Percentiles rank a stretch among this genome's conserved stretches.
These are phyloP conservation scores for Geotrichum cucujoidarum DNA, from an alignment of 1,139 yeast genomes.

Conservation along the genomic window DNA sequence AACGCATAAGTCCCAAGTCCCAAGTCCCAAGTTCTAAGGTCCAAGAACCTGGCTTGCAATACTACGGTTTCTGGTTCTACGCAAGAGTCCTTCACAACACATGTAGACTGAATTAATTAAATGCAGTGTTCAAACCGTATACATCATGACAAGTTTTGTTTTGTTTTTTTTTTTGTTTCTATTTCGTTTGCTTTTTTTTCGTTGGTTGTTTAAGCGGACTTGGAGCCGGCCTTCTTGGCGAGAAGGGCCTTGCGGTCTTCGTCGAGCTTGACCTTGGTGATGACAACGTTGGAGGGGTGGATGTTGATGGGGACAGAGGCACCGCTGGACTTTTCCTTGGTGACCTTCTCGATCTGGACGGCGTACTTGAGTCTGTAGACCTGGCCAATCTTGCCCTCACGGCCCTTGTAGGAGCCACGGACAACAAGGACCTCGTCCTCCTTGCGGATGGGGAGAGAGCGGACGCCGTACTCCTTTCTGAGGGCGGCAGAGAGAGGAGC, in stretches of 20 bases:
- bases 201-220: constrained; percentile 49
- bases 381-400: constrained; percentile 96
- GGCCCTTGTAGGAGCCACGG: constrained; percentile 99
- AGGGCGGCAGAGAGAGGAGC: constrained; percentile 99
- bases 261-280: constrained; percentile 97
- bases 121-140: background rate
- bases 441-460: constrained; percentile 96
- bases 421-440: constrained; percentile 93
- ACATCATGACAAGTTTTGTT: background rate
- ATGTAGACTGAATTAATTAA: no score
- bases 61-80: no score
- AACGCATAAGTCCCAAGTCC: no score
- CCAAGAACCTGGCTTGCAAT: no score
- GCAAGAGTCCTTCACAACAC: background rate
- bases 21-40: no score
- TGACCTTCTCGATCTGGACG: constrained; percentile 94
- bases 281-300: constrained; percentile 98
- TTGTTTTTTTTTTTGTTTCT: background rate
- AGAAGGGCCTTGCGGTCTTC: constrained; percentile 98
- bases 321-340: constrained; percentile 98
- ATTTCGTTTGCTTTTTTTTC: no score
- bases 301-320: constrained; percentile 96
- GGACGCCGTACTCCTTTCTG: constrained; percentile 95
- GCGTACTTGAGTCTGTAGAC: constrained; percentile 99
- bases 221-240: constrained; percentile 82